Conservation (phyloP, 306 rosid genomes). For the Begonia loranthoides region DNA sequence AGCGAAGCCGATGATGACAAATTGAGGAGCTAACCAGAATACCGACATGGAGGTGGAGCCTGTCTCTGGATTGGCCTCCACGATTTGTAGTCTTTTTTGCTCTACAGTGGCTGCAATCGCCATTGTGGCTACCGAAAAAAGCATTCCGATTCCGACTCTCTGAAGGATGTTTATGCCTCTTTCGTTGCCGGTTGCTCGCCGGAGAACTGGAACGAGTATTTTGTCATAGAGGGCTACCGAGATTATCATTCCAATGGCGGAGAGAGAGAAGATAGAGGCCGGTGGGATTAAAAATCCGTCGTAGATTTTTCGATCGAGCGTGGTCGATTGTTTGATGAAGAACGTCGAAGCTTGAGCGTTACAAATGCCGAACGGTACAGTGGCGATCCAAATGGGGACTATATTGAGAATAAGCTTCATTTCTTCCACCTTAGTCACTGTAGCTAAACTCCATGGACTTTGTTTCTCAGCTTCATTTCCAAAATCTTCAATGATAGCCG, state of each 20-base stretch:
- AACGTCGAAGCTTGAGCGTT: slow-evolving; percentile 46
- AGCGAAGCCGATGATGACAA: slow-evolving; percentile 33
- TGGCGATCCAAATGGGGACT: slow-evolving; percentile 78
- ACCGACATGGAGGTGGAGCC: slow-evolving; percentile 23
- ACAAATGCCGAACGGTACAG: slow-evolving; percentile 66
- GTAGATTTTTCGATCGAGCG: slow-evolving; percentile 25
- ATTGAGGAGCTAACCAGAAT: slow-evolving; percentile 58
- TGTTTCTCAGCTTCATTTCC: slow-evolving; percentile 27
- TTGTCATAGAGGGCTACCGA: slow-evolving; percentile 50
- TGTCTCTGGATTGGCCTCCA: slow-evolving; percentile 8
- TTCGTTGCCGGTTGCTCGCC: slow-evolving; percentile 31
- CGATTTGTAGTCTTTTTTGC: slow-evolving; percentile 24
- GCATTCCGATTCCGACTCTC: slow-evolving; percentile 45
- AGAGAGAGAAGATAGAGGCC: slow-evolving; percentile 32
- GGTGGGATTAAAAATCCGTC: slow-evolving; percentile 30
- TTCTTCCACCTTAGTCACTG: slow-evolving; percentile 73
- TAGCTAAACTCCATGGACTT: slow-evolving; percentile 64
- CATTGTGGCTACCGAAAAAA: slow-evolving; percentile 38
- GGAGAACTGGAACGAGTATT: slow-evolving; percentile 29
- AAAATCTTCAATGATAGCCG: slow-evolving; percentile 41
- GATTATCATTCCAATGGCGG: slow-evolving; percentile 31
- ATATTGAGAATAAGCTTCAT: slow-evolving; percentile 79
- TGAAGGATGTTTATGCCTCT: slow-evolving; percentile 56
- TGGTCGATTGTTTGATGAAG: slow-evolving; percentile 41
- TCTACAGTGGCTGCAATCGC: slow-evolving; percentile 36